Evolutionary conservation across 495 filamentous ascomycete genomes (phyloP), one percentile per base, ranked within the genome.

Genomic region (Daldinia decipiens): DNA sequence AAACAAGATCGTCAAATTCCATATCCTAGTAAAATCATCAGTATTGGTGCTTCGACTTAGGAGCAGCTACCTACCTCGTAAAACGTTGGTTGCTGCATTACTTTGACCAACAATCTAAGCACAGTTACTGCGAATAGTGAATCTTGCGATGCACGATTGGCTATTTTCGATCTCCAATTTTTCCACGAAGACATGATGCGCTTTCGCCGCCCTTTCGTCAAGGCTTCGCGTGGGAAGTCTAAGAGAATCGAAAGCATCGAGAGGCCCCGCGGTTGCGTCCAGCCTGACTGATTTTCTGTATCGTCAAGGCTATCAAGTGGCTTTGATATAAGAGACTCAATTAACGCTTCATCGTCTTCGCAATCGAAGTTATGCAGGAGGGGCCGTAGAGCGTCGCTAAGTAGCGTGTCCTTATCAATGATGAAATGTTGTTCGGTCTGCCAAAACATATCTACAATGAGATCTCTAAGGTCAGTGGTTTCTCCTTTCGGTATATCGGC

Each of bases 61-160:
- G 7, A 12, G 19, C 3, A 9, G 36, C 21, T 19, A 61, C 74
- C 68, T 77, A 83, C 84, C 52, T 83, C 79, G 60, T 86, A 85
- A 63, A 83, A 82, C 2, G 81, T 85, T 8, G 85, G 82, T 52
- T 74, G 76, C 6, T 76, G 67, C 81, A 85, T 84, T 13, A 85
- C 67, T 73, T 80, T 84, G n/a, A 78, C 62, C 69, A 84, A 79
- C 61, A 87, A 62, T 32, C 77, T 77, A n/a, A 87, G 71, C 26
- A 83, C 73, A 12, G 71, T 53, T 26, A 66, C 39, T 11, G 70
- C 59, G 53, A 67, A 77, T 60, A 59, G 64, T 21, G 62, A 40
- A 57, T 74, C 51, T 13, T 70, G 61, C 3, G 68, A 65, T 52
- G 71, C 63, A 26, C 34, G 38, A 39, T 52, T 59, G 45, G 40